These are phyloP conservation scores for Madurella mycetomatis DNA, from an alignment of 2,329 filamentous ascomycete genomes.

Conservation along the genomic window DNA sequence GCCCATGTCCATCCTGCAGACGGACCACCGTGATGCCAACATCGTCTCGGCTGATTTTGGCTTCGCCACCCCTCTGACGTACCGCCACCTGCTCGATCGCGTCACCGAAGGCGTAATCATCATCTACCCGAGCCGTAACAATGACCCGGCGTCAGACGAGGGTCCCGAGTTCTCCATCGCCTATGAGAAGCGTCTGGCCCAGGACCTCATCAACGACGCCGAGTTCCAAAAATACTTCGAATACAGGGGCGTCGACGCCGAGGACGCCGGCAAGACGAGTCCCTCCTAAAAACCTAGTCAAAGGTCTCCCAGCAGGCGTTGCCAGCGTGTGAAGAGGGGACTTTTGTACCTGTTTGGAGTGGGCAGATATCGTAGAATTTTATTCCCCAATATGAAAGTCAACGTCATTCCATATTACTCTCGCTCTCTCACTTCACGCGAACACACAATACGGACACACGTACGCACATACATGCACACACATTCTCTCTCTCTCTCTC, in stretches of 20 bases:
- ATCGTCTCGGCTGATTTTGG: constrained; percentile 33
- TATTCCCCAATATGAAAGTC: too few species aligned
- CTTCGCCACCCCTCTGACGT: constrained; percentile 32
- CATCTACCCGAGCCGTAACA: constrained; percentile 31
- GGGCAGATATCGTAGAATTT: too few species aligned
- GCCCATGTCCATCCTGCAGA: constrained; percentile 34
- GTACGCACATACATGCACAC: too few species aligned
- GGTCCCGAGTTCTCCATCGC: constrained; percentile 33
- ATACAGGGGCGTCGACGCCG: constrained; percentile 31
- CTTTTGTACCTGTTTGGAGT: too few species aligned
- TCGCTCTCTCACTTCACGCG: too few species aligned
- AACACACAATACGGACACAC: too few species aligned
- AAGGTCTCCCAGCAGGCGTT: not conserved
- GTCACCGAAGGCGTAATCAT: constrained; percentile 29
- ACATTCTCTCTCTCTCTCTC: too few species aligned
- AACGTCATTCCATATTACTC: too few species aligned
- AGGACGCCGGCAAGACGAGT: not conserved
- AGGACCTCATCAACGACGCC: constrained; percentile 31
- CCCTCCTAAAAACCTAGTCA: not conserved
- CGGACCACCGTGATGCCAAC: constrained; percentile 34
- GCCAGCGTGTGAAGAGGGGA: too few species aligned
- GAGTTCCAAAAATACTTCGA: constrained; percentile 37
- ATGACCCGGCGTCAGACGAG: constrained; percentile 28
- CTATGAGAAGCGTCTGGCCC: constrained; percentile 33
- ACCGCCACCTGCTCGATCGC: constrained; percentile 32